phyloP scores from a whole-genome alignment of 176 grass and related monocot species.

The Eleusine indica region DNA sequence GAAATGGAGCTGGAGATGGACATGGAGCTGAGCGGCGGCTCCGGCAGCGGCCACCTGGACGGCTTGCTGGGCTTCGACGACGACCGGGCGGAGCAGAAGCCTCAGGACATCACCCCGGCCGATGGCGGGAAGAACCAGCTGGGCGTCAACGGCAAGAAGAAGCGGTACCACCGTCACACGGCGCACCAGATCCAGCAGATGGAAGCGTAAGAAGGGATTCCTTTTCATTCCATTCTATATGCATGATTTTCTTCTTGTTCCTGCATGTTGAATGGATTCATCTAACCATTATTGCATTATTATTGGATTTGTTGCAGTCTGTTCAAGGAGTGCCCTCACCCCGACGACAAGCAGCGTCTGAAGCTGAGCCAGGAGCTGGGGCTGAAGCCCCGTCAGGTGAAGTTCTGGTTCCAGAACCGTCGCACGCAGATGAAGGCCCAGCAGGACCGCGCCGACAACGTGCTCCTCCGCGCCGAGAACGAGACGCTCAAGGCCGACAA shows the following conservation, averaged over 20 bases:
- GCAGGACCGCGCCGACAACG: conserved; percentile 89
- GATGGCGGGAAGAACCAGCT: conserved; percentile 13
- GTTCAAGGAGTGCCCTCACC: conserved; percentile 98
- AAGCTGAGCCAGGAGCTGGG: conserved; percentile 95
- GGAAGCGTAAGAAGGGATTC: conserved; percentile 69
- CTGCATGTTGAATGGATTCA: neutral
- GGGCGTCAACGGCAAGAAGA: conserved; percentile 63
- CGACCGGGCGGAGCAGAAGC: conserved; percentile 57
- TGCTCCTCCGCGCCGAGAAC: conserved; percentile 83
- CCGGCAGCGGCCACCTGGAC: conserved; percentile 80
- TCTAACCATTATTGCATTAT: neutral
- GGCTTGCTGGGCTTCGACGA: conserved; percentile 78
- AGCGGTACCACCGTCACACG: conserved; percentile 97
- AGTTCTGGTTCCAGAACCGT: conserved; percentile 99
- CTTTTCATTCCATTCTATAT: too few species aligned
- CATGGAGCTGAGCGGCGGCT: conserved; percentile 72
- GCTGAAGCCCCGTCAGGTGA: conserved; percentile 91
- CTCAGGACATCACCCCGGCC: conserved; percentile 33
- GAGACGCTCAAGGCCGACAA: conserved; percentile 92
- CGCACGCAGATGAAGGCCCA: conserved; percentile 99
- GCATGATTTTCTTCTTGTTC: neutral
- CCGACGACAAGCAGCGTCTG: conserved; percentile 96
- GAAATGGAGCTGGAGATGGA: conserved; percentile 67
- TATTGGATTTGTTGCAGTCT: conserved; percentile 44
- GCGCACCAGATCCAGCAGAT: conserved; percentile 99